A percentile compares a stretch with the other conserved stretches of the same genome.
Conservation (phyloP, 164 flowering plant species). For the Macadamia tetraphylla region DNA sequence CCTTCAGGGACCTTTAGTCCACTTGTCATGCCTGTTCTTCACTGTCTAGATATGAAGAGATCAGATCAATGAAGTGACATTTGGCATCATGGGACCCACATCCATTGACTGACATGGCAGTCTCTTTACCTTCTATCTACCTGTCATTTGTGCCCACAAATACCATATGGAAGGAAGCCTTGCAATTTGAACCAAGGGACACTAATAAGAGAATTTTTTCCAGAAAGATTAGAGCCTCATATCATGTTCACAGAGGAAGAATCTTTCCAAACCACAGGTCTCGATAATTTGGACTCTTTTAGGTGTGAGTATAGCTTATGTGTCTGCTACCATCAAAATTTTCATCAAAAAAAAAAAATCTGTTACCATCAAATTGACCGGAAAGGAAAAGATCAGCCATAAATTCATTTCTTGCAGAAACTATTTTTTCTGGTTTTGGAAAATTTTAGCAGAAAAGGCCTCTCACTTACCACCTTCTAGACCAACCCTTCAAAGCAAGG, state of each 20-base stretch:
- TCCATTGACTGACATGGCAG: background rate
- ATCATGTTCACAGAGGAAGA: constrained; percentile 11
- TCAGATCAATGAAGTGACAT: background rate
- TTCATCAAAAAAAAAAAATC: background rate
- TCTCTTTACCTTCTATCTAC: too few relatives aligned
- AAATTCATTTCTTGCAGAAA: background rate
- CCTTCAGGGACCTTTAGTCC: too few relatives aligned
- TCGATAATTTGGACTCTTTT: constrained; percentile 5
- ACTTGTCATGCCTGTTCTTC: too few relatives aligned
- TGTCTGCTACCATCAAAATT: constrained; percentile 13
- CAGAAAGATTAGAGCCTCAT: background rate
- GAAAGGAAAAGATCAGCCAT: background rate
- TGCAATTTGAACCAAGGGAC: background rate
- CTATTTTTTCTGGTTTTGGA: constrained; percentile 14
- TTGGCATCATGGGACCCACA: background rate
- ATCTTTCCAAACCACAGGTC: constrained; percentile 6
- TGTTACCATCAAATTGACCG: constrained; percentile 1
- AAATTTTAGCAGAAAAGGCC: constrained; percentile 2
- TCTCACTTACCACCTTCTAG: background rate
- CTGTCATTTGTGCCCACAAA: too few relatives aligned
- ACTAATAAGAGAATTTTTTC: background rate
- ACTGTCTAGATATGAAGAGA: too few relatives aligned
- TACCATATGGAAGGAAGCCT: too few relatives aligned
- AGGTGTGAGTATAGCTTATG: background rate
- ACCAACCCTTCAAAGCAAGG: background rate